phyloP scores from a whole-genome alignment of 768 basidiomycete genomes.

The Panaeolus cyanescens region DNA sequence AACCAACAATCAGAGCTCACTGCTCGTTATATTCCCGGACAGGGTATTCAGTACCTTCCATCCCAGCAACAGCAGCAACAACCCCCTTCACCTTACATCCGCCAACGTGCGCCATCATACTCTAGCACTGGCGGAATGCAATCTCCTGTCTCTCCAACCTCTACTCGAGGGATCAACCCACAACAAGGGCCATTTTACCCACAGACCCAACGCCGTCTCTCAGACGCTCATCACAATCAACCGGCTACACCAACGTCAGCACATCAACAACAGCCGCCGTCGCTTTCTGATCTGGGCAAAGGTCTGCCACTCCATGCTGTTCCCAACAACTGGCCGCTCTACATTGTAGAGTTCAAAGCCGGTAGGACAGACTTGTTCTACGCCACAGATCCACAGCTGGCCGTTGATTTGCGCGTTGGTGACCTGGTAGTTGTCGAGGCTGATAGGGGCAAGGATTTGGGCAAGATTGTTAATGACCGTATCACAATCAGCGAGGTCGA shows the following conservation, averaged over 20 bases:
- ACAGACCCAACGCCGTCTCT: conserved; percentile 42
- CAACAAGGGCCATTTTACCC: conserved; percentile 49
- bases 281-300: conserved; percentile 71
- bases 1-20: conserved; percentile 42
- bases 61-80: conserved; percentile 25
- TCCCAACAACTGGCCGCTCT: conserved; percentile 85
- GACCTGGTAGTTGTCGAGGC: conserved; percentile 97
- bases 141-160: conserved; percentile 62
- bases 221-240: conserved; percentile 35
- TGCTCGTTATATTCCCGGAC: conserved; percentile 65
- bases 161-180: conserved; percentile 39
- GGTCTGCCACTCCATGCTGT: conserved; percentile 87
- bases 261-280: conserved; percentile 20
- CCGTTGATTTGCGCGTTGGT: conserved; percentile 68
- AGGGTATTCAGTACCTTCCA: conserved; percentile 60
- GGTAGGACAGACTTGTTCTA: conserved; percentile 96
- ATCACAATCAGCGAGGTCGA: conserved; percentile 91
- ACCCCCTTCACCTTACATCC: conserved; percentile 34
- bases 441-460: conserved; percentile 91
- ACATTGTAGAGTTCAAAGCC: conserved; percentile 97
- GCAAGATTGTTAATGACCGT: conserved; percentile 88
- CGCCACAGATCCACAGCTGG: conserved; percentile 55
- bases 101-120: conserved; percentile 44
- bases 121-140: conserved; percentile 35
- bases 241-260: conserved; percentile 22